Percentiles rank a stretch among this genome's conserved stretches.
Evolutionary conservation across 192 early-diverging fungal genomes (phyloP).

Genomic region (Allomyces macrogynus): DNA sequence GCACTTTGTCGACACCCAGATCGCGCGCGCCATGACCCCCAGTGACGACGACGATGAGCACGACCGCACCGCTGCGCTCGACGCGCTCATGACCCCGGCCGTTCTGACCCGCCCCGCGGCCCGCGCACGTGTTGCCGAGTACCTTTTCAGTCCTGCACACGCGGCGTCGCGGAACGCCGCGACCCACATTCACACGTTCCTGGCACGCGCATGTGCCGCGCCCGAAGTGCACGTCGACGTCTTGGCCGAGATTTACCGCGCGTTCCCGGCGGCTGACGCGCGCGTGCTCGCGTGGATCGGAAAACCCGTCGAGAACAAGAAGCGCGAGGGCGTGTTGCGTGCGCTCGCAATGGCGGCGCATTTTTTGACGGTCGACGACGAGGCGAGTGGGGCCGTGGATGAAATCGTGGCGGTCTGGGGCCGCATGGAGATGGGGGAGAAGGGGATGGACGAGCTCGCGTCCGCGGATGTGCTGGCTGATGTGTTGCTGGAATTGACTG

Average conservation of each 20-base stretch:
- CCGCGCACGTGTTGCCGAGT: neutral
- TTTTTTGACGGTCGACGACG: neutral
- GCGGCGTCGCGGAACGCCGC: neutral
- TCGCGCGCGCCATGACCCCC: neutral
- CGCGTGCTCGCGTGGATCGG: neutral
- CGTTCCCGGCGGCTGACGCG: neutral
- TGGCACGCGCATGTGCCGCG: neutral
- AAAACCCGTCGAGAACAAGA: neutral
- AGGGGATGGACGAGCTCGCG: neutral
- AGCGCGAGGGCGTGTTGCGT: neutral
- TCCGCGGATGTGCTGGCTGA: neutral
- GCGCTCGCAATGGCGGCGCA: neutral
- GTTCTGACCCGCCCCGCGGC: neutral
- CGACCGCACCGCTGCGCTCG: neutral
- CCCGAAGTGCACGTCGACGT: neutral
- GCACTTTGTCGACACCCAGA: neutral
- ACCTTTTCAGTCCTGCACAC: neutral
- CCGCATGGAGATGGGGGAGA: neutral
- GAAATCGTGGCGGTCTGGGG: neutral
- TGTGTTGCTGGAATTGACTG: neutral
- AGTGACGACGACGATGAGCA: neutral
- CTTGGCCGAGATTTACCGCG: neutral
- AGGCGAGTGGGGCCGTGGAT: neutral
- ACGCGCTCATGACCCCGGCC: neutral
- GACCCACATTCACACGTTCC: neutral